A percentile compares a stretch with the other conserved stretches of the same genome.
Conservation (phyloP, 306 rosid genomes). For the Betula pendula region DNA sequence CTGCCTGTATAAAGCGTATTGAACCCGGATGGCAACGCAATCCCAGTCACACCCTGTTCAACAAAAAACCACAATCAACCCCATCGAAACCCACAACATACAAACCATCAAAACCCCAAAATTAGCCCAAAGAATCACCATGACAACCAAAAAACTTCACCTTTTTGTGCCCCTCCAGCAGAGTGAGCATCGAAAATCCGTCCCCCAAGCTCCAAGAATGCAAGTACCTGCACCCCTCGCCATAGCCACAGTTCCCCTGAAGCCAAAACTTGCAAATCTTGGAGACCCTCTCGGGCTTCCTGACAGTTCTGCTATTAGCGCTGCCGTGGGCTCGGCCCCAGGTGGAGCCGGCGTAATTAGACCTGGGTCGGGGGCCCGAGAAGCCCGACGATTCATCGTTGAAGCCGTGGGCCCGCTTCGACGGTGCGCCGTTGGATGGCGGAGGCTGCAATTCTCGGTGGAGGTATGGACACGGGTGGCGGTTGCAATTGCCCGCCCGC, state of each 20-base stretch:
- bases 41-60: slow-evolving; percentile 80
- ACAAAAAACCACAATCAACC: slow-evolving; percentile 14
- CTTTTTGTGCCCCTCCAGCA: slow-evolving; percentile 92
- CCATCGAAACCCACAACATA: slow-evolving; percentile 21
- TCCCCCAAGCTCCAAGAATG: slow-evolving; percentile 93
- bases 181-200: slow-evolving; percentile 65
- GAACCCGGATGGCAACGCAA: slow-evolving; percentile 86
- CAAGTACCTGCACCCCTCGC: slow-evolving; percentile 75
- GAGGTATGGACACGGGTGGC: slow-evolving; percentile 68
- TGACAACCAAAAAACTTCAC: slow-evolving; percentile 24
- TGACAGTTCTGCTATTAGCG: slow-evolving; percentile 42
- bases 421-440: slow-evolving; percentile 51
- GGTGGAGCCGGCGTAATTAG: slow-evolving; percentile 50
- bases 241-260: slow-evolving; percentile 73
- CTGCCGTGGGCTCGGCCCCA: slow-evolving; percentile 60
- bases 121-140: background rate
- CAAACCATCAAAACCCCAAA: background rate
- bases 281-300: slow-evolving; percentile 54
- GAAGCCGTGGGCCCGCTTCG: slow-evolving; percentile 62
- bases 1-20: slow-evolving; percentile 95
- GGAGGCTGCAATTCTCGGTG: slow-evolving; percentile 65
- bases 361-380: slow-evolving; percentile 53
- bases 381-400: slow-evolving; percentile 42
- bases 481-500: slow-evolving; percentile 93
- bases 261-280: slow-evolving; percentile 68